Evolutionary conservation across 2,329 filamentous ascomycete genomes (phyloP), one percentile per base, ranked within the genome.

Genomic region (Clarireedia paspali): DNA sequence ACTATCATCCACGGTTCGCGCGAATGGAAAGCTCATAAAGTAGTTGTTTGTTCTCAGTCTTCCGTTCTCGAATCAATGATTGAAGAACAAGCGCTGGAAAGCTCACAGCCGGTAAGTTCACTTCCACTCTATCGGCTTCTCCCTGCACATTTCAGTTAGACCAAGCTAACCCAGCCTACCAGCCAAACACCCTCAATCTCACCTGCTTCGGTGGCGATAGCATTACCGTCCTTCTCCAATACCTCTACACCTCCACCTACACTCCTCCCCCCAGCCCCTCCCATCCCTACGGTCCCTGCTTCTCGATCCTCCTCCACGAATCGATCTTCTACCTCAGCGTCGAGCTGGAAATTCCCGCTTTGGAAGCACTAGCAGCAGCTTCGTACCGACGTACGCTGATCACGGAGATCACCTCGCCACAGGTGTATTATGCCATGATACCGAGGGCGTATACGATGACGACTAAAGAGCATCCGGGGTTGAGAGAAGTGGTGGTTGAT

Each of bases 31-130:
- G 62, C 63, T 1, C 64, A 66, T 46, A 63, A 61, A 49, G 59
- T 66, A 4, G 53, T 66, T 9, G 57, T 66, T 2, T 62, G 59
- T 24, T 60, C 62, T 2, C 64, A 66, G 53, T 66, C 63, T 0
- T 5, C 58, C 1, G 52, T 64, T 4, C 56, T 66, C 9, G 63
- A 60, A 46, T 47, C 55, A 2, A 57, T 54, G 53, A 62, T 64
- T 36, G 49, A 57, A 24, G 23, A 12, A 30, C 20, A 40, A 44
- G 15, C 15, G 17, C 9, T 5, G 10, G 23, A 20, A 20, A 23
- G n/a, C 23, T 50, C 4, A 26, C 53, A 15, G 12, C 15, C 2
- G 17, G 36, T 39, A 20, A 36, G 17, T 14, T 34, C 26, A 50
- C 20, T 45, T 47, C 30, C n/a, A n/a, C 39, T 9, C 17, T 45